Evolutionary conservation across 2,329 filamentous ascomycete species (phyloP).

Genomic region (Colletotrichum lentis): DNA sequence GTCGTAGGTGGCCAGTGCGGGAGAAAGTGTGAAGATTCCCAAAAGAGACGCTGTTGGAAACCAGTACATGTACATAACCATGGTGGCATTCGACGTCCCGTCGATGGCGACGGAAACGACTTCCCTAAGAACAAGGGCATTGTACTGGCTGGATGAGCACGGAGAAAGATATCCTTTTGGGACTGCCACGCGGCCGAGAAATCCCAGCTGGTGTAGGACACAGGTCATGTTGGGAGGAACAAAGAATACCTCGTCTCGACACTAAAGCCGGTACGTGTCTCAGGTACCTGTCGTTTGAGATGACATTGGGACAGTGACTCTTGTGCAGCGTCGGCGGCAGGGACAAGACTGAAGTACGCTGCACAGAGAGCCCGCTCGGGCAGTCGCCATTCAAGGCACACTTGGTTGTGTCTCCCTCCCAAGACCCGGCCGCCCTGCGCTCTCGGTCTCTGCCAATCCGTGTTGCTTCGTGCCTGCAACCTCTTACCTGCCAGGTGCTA

Average conservation of each 20-base stretch:
- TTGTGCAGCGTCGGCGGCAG: slow-evolving; percentile 29
- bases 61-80: not conserved
- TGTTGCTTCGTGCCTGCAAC: slow-evolving; percentile 11
- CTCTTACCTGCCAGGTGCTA: slow-evolving; percentile 1
- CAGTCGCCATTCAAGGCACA: not conserved
- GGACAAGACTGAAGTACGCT: not conserved
- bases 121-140: slow-evolving; percentile 25
- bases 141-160: slow-evolving; percentile 15
- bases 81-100: not conserved
- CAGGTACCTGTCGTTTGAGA: not conserved
- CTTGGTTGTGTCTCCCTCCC: not conserved
- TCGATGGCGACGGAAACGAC: slow-evolving; percentile 1
- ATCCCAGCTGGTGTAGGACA: not conserved
- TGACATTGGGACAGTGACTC: not conserved
- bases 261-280: not conserved
- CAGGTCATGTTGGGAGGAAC: slow-evolving; percentile 6
- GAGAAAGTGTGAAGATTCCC: not conserved
- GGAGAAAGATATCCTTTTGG: slow-evolving; percentile 25
- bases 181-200: slow-evolving; percentile 24
- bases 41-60: too few relatives aligned
- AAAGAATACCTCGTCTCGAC: slow-evolving; percentile 10
- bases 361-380: slow-evolving; percentile 9
- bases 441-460: slow-evolving; percentile 9
- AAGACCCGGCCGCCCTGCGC: not conserved
- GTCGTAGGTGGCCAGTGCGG: too few relatives aligned